Percentiles rank a stretch among this genome's conserved stretches.
These are phyloP conservation scores for Alloteropsis angusta DNA, from an alignment of 202 grass and related monocot genomes.

Conservation along the genomic window DNA sequence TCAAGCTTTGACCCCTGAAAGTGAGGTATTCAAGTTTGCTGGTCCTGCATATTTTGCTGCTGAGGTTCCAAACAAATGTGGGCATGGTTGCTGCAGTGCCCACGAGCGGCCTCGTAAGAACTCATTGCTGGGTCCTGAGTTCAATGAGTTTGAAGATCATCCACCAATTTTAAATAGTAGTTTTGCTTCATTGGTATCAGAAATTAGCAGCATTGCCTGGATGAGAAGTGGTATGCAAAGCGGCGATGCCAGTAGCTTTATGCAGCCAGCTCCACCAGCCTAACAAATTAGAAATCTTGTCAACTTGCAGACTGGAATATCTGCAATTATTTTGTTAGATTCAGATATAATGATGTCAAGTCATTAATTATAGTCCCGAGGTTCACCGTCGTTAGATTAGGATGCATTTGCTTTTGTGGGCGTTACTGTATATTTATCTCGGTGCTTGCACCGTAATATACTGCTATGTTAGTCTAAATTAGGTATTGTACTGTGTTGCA, in stretches of 20 bases:
- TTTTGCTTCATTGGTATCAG: slow-evolving; percentile 65
- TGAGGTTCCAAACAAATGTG: slow-evolving; percentile 79
- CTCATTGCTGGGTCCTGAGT: slow-evolving; percentile 85
- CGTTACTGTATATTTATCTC: neutral
- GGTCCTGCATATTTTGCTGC: slow-evolving; percentile 32
- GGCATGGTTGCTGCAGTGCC: slow-evolving; percentile 58
- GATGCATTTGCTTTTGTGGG: neutral
- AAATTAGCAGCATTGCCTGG: slow-evolving; percentile 97
- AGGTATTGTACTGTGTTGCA: neutral
- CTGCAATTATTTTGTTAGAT: slow-evolving; percentile 13
- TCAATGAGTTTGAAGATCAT: slow-evolving; percentile 75
- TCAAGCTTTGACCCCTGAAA: slow-evolving; percentile 33
- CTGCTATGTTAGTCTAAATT: neutral
- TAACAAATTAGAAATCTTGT: slow-evolving; percentile 25
- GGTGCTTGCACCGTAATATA: neutral
- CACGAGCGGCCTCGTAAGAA: slow-evolving; percentile 17
- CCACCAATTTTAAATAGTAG: slow-evolving; percentile 54
- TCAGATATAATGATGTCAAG: slow-evolving; percentile 5
- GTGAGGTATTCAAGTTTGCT: slow-evolving; percentile 41
- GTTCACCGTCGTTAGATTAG: neutral
- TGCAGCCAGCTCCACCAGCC: slow-evolving; percentile 38
- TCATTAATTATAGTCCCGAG: slow-evolving; percentile 10
- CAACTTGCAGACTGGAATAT: slow-evolving; percentile 15
- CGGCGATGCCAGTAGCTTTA: slow-evolving; percentile 32
- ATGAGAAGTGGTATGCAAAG: slow-evolving; percentile 70